Base-by-base conservation (phyloP, 306 rosid genomes). In the Astragalus glycyphyllos region DNA sequence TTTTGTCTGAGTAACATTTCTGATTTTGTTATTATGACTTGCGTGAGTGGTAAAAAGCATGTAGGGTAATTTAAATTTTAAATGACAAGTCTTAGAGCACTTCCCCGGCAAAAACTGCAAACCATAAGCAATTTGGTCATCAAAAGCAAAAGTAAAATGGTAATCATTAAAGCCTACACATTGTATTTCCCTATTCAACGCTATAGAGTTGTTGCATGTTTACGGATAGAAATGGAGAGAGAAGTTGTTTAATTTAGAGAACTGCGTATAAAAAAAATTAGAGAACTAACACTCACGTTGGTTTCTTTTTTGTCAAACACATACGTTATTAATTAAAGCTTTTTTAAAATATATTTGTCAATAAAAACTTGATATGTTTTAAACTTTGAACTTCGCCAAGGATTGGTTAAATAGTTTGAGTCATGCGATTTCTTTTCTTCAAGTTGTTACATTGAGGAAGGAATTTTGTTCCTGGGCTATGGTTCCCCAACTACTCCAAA, bases 161-260 rank as follows among this genome's bases (percentile, higher is more conserved):
- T 45, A 73, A 86, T 84, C 85, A 89, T 86, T 80, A 78, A 81
- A 78, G 78, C 80, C 83, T 78, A 74, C 7, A 49, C 72, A 67
- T 84, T 62, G 49, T 40, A 5, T 77, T 74, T 8, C 78, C 77
- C 84, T 73, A 82, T 78, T 80, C 87, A 78, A 78, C 74, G 6
- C 58, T 37, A 9, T 54, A 45, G 50, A 40, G 23, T 58, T 56
- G 41, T 66, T 16, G 70, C 12, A 23, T 11, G 17, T 69, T 2
- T 35, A 48, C 26, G 55, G 16, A 16, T 8, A n/a, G 23, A 51
- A 14, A 5, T 17, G 10, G 62, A 60, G 38, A 34, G 41, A 66
- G 8, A 44, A 44, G 53, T 51, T 72, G 12, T 38, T 38, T 20
- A 20, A 20, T 20, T 20, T 20, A 20, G 23, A n/a, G n/a, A n/a